Evolutionary conservation across 2,329 filamentous ascomycete species (phyloP).

Genomic region (Botryotinia calthae): DNA sequence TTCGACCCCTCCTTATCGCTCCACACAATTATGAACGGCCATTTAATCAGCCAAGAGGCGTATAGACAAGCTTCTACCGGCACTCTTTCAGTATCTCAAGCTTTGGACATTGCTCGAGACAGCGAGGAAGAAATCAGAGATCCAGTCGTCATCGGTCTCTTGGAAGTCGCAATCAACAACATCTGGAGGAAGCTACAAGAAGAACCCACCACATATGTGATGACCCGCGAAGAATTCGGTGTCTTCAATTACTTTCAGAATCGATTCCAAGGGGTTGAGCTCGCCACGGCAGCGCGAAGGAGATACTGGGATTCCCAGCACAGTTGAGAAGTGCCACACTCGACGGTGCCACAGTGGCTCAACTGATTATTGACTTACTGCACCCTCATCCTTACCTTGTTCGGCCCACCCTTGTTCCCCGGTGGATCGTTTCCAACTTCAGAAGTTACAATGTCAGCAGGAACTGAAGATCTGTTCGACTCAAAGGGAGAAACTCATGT

Average conservation of each 20-base stretch:
- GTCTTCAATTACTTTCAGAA: conserved; percentile 82
- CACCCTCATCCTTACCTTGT: not conserved
- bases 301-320: conserved; percentile 52
- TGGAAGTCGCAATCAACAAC: conserved; percentile 61
- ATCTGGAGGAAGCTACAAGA: conserved; percentile 68
- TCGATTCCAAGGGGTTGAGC: conserved; percentile 56
- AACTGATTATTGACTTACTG: conserved; percentile 6
- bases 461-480: not conserved
- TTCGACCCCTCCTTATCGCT: conserved; percentile 23
- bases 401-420: not conserved
- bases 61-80: conserved; percentile 22
- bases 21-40: conserved; percentile 27
- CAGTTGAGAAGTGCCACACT: conserved; percentile 9
- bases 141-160: conserved; percentile 58
- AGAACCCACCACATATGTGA: conserved; percentile 67
- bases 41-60: conserved; percentile 23
- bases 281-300: conserved; percentile 49
- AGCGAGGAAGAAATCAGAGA: conserved; percentile 65
- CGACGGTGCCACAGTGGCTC: conserved; percentile 5
- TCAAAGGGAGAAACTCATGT: not conserved
- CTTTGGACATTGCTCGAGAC: conserved; percentile 74
- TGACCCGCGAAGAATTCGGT: conserved; percentile 75
- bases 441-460: conserved; percentile 5
- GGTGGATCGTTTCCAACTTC: not conserved
- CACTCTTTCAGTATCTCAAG: conserved; percentile 53